phyloP scores from a whole-genome alignment of 2,329 filamentous ascomycete genomes.

The Colletotrichum magnum region DNA sequence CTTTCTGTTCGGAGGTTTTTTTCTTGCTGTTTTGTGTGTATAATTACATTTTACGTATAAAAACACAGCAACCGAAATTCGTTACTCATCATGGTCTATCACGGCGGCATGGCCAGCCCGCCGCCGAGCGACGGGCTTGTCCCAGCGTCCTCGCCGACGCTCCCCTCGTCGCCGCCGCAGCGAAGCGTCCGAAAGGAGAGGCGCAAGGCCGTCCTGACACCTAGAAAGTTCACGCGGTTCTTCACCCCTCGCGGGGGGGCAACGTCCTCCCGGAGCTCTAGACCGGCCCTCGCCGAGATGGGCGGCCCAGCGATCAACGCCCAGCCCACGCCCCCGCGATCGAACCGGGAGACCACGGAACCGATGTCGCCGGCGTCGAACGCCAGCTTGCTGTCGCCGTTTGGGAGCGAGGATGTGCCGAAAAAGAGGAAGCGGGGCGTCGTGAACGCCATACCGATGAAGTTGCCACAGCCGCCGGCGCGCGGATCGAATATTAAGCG shows the following conservation, averaged over 20 bases:
- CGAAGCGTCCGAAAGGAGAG: slow-evolving; percentile 57
- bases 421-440: slow-evolving; percentile 41
- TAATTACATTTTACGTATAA: slow-evolving; percentile 11
- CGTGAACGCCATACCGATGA: slow-evolving; percentile 36
- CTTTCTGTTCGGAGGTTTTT: neutral
- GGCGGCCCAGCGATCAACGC: slow-evolving; percentile 55
- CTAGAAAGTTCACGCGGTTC: slow-evolving; percentile 67
- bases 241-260: slow-evolving; percentile 62
- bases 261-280: slow-evolving; percentile 54
- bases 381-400: slow-evolving; percentile 24
- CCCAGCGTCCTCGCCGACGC: slow-evolving; percentile 41
- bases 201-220: slow-evolving; percentile 67
- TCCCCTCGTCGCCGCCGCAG: slow-evolving; percentile 45
- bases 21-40: slow-evolving; percentile 5
- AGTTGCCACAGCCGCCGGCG: slow-evolving; percentile 25
- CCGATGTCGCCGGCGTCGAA: slow-evolving; percentile 31
- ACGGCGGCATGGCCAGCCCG: slow-evolving; percentile 41
- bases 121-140: slow-evolving; percentile 42
- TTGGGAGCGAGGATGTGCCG: slow-evolving; percentile 31
- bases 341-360: slow-evolving; percentile 12
- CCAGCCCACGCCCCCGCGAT: slow-evolving; percentile 37
- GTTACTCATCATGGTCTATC: slow-evolving; percentile 32
- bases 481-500: slow-evolving; percentile 27
- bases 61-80: neutral
- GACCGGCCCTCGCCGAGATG: slow-evolving; percentile 58